Evolutionary conservation across 2,329 filamentous ascomycete species (phyloP).

Genomic region (Fusarium acutatum): DNA sequence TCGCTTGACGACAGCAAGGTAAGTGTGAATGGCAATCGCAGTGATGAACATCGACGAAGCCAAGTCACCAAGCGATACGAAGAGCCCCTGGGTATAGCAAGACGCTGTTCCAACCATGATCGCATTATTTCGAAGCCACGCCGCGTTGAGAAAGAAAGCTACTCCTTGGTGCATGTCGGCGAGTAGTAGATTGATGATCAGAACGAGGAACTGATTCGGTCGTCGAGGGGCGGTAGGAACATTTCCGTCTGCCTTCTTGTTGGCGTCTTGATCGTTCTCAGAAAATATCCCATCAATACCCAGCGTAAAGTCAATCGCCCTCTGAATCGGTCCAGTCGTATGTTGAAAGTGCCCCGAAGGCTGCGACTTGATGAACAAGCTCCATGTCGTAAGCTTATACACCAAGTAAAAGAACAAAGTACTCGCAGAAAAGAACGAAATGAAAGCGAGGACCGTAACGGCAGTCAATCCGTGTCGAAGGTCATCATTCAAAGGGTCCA

Average conservation of each 20-base stretch:
- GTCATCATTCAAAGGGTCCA: slow-evolving; percentile 31
- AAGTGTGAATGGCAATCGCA: slow-evolving; percentile 72
- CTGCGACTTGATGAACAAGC: slow-evolving; percentile 33
- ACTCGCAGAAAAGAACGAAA: slow-evolving; percentile 44
- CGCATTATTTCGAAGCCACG: slow-evolving; percentile 63
- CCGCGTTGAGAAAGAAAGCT: slow-evolving; percentile 69
- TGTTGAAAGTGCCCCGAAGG: slow-evolving; percentile 5
- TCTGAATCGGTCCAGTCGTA: slow-evolving; percentile 28
- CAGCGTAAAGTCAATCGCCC: slow-evolving; percentile 46
- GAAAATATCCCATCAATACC: slow-evolving; percentile 49
- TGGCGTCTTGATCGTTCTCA: slow-evolving; percentile 2
- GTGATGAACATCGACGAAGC: slow-evolving; percentile 73
- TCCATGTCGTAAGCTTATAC: slow-evolving; percentile 45
- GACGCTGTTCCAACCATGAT: slow-evolving; percentile 62
- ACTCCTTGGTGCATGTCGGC: slow-evolving; percentile 73
- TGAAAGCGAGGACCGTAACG: slow-evolving; percentile 43
- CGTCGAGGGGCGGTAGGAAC: slow-evolving; percentile 41
- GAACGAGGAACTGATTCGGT: slow-evolving; percentile 73
- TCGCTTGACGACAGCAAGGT: slow-evolving; percentile 66
- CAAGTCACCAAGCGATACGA: slow-evolving; percentile 72
- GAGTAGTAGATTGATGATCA: slow-evolving; percentile 74
- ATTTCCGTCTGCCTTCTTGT: not conserved
- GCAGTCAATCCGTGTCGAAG: slow-evolving; percentile 43
- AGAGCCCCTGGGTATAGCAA: slow-evolving; percentile 73
- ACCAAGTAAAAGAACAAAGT: slow-evolving; percentile 44